A percentile compares a stretch with the other conserved stretches of the same genome.
phyloP scores from a whole-genome alignment of 2,329 filamentous ascomycete genomes.

The Fusarium mundagurra region DNA sequence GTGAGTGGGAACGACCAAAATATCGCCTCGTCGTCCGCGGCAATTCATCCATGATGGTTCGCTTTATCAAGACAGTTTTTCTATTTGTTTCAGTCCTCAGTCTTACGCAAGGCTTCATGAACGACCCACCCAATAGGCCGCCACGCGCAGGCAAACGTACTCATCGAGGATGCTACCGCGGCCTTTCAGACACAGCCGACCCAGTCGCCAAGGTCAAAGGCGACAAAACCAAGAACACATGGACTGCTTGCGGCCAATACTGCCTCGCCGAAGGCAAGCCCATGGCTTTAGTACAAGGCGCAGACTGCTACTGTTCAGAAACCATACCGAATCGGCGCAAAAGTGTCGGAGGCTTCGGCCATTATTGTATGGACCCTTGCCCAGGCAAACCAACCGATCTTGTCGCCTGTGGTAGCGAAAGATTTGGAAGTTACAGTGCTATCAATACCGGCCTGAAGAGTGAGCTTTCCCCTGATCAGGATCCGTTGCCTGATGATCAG shows the following conservation, averaged over 20 bases:
- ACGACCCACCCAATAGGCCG: too few relatives aligned
- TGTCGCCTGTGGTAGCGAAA: not conserved
- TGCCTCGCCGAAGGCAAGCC: not conserved
- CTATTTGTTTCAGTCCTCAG: not conserved
- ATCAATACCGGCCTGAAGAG: not conserved
- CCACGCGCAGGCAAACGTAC: not conserved
- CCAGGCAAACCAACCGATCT: not conserved
- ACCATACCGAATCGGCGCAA: not conserved
- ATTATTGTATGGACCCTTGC: not conserved
- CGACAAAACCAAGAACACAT: not conserved
- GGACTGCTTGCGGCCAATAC: not conserved
- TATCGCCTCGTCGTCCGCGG: not conserved
- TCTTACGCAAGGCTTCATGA: not conserved
- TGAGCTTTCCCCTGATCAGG: not conserved
- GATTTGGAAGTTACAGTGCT: not conserved
- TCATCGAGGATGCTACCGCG: not conserved
- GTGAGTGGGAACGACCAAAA: not conserved
- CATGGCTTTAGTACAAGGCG: not conserved
- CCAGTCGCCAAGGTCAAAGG: not conserved
- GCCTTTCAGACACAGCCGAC: not conserved
- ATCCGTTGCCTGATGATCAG: not conserved
- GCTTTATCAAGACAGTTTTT: not conserved
- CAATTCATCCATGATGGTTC: not conserved
- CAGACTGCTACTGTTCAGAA: not conserved
- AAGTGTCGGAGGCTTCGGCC: not conserved